Conservation (phyloP, 1,284 basidiomycete species). For the Trametes sp. region DNA sequence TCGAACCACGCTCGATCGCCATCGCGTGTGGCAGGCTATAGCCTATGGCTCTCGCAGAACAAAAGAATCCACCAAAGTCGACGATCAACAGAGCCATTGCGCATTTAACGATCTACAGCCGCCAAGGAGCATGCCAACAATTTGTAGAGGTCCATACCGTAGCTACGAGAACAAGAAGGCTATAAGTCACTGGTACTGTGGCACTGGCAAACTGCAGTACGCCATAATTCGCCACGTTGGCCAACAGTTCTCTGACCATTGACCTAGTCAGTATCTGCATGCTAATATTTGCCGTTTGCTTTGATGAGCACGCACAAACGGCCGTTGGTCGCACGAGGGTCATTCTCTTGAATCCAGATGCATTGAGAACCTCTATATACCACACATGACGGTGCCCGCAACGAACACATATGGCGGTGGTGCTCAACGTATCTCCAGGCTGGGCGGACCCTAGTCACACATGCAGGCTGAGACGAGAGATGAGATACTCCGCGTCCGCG, state of each 20-base stretch:
- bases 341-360: neutral
- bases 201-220: too few species aligned
- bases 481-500: slow-evolving; percentile 19
- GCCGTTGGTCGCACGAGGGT: neutral
- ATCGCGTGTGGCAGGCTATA: neutral
- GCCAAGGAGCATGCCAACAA: too few species aligned
- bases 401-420: slow-evolving; percentile 15
- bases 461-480: slow-evolving; percentile 10
- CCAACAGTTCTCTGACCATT: too few species aligned
- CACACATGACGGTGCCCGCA: slow-evolving; percentile 22
- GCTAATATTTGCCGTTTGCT: too few species aligned
- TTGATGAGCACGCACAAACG: neutral
- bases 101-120: too few species aligned
- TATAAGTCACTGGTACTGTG: too few species aligned
- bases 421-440: slow-evolving; percentile 2
- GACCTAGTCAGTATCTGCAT: too few species aligned
- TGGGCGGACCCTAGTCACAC: neutral
- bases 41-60: too few species aligned
- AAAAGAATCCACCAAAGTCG: neutral
- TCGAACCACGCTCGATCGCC: neutral
- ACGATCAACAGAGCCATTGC: too few species aligned
- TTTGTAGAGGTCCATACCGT: too few species aligned
- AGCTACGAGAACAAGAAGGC: too few species aligned
- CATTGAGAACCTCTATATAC: slow-evolving; percentile 13
- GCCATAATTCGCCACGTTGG: too few species aligned